Evolutionary conservation across 2,329 filamentous ascomycete species (phyloP).

Genomic region (Colletotrichum lini): DNA sequence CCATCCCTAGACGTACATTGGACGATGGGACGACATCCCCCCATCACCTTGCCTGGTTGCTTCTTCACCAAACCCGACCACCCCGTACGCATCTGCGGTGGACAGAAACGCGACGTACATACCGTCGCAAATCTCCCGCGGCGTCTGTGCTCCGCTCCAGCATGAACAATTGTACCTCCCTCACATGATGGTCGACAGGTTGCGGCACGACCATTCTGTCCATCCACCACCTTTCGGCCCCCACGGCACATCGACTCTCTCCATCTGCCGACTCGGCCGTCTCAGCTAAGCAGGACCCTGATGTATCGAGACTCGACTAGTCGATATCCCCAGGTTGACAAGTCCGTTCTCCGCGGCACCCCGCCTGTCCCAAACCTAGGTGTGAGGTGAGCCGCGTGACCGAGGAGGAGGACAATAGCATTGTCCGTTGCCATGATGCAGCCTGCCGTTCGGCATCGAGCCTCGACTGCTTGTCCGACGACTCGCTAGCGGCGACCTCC

Average conservation of each 20-base stretch:
- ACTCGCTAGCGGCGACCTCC: conserved; percentile 7
- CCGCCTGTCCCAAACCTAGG: not conserved
- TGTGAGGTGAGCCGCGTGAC: not conserved
- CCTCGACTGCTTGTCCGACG: conserved; percentile 24
- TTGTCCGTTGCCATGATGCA: conserved; percentile 23
- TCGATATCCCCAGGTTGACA: conserved; percentile 12
- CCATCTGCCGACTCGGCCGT: conserved; percentile 5
- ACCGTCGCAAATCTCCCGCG: not conserved
- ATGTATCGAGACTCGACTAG: not conserved
- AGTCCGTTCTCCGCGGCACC: conserved; percentile 3
- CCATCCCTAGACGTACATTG: conserved; percentile 28
- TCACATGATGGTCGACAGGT: not conserved
- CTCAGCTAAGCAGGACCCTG: not conserved
- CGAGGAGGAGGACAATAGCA: not conserved
- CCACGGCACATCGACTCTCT: not conserved
- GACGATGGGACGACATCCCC: conserved; percentile 7
- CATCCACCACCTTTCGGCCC: not conserved
- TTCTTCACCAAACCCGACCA: not conserved
- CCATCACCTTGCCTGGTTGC: too few species aligned
- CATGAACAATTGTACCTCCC: conserved; percentile 3
- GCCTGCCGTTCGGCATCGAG: conserved; percentile 8
- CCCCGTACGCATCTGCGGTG: not conserved
- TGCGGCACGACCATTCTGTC: not conserved
- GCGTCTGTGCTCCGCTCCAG: conserved; percentile 2
- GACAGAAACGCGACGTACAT: conserved; percentile 2